These are phyloP conservation scores for Colletotrichum salicis DNA, from an alignment of 2,329 filamentous ascomycete species.

Conservation along the genomic window DNA sequence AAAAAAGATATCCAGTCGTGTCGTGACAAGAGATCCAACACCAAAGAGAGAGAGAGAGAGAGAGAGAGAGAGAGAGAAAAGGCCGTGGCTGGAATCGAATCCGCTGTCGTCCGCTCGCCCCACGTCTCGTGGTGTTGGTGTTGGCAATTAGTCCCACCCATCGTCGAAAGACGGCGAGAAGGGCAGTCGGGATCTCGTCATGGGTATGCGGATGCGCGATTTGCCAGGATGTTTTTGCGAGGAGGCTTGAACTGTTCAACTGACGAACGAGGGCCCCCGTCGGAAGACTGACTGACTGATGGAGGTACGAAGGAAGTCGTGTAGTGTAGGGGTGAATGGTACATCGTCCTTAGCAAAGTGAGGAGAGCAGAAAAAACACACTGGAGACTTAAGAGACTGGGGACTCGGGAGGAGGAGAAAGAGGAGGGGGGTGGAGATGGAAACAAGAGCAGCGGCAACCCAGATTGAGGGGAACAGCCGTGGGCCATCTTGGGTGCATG, in stretches of 20 bases:
- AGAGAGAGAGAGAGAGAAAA: not conserved
- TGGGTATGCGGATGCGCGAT: conserved; percentile 34
- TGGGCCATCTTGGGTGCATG: not conserved
- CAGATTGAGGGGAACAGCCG: too few species aligned
- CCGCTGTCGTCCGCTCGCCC: conserved; percentile 6
- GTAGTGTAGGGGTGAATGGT: not conserved
- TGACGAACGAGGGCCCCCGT: not conserved
- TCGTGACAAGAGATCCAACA: not conserved
- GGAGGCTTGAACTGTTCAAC: not conserved
- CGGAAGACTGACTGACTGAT: conserved; percentile 18
- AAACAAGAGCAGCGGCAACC: too few species aligned
- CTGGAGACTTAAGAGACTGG: not conserved
- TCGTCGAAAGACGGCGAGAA: not conserved
- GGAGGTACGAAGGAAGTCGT: not conserved
- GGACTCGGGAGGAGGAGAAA: not conserved
- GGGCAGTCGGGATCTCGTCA: conserved; percentile 21
- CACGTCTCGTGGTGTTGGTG: conserved; percentile 4
- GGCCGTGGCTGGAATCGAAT: conserved; percentile 19
- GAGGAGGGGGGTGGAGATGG: not conserved
- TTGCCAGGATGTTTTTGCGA: conserved; percentile 22
- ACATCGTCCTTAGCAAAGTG: not conserved
- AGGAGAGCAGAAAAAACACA: not conserved
- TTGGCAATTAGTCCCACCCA: not conserved
- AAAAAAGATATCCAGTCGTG: not conserved
- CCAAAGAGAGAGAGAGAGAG: not conserved